These are phyloP conservation scores for Wallacemonas sp. DNA, from an alignment of 208 protist species.

Conservation along the genomic window DNA sequence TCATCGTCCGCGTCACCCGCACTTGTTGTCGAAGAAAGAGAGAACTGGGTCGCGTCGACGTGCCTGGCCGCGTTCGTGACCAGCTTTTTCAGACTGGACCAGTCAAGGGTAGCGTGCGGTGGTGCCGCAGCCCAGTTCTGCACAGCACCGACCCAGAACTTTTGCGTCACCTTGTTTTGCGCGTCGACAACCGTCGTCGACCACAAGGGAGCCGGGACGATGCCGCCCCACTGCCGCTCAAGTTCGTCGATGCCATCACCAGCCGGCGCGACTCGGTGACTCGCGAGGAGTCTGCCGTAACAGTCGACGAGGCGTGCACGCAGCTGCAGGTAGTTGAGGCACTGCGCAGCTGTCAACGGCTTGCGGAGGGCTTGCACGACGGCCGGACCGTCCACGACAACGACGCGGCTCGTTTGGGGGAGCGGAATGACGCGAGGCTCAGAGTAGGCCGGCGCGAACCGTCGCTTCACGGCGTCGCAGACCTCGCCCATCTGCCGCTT, in stretches of 20 bases:
- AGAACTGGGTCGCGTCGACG: too few species aligned
- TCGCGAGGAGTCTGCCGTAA: constrained; percentile 30
- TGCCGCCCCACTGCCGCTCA: constrained; percentile 22
- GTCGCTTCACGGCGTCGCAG: constrained; percentile 35
- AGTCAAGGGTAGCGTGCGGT: background rate
- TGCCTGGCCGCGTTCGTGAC: too few species aligned
- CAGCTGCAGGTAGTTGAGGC: constrained; percentile 62
- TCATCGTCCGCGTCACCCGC: background rate
- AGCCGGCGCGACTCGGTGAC: background rate
- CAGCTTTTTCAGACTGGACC: background rate
- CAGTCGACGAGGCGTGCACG: constrained; percentile 28
- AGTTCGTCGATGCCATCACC: constrained; percentile 3
- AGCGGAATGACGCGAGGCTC: constrained; percentile 32
- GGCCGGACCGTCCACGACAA: constrained; percentile 8
- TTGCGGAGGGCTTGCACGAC: constrained; percentile 18
- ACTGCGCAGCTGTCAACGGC: constrained; percentile 53
- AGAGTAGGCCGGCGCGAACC: constrained; percentile 46
- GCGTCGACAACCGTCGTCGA: constrained; percentile 18
- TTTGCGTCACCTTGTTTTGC: background rate
- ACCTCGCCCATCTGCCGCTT: constrained; percentile 29
- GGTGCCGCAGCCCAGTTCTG: background rate
- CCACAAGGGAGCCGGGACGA: constrained; percentile 29
- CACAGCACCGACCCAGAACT: constrained; percentile 1
- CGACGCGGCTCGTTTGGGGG: constrained; percentile 16
- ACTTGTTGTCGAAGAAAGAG: too few species aligned